Evolutionary conservation across 1,284 basidiomycete genomes (phyloP).

Genomic region (Ceratobasidium sp.): DNA sequence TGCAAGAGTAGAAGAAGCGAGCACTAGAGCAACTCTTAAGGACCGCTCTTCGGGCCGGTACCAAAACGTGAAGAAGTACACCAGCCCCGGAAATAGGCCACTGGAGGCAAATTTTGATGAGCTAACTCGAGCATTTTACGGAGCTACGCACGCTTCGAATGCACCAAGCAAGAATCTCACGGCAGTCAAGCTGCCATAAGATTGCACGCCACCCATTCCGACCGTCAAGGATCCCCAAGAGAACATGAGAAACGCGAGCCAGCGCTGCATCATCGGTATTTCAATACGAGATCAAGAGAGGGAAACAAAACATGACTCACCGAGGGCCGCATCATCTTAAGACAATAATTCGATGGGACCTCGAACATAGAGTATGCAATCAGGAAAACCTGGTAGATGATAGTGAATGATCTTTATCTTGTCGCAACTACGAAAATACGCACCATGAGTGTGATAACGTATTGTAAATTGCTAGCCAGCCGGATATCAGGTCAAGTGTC

Average conservation of each 20-base stretch:
- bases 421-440: no score
- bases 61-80: constrained; percentile 58
- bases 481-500: background rate
- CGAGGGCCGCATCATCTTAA: constrained; percentile 31
- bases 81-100: constrained; percentile 47
- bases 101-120: background rate
- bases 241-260: constrained; percentile 37
- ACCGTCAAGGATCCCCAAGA: constrained; percentile 30
- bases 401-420: background rate
- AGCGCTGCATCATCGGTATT: constrained; percentile 1
- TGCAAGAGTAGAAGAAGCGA: constrained; percentile 53
- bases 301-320: background rate
- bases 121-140: background rate
- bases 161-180: constrained; percentile 25
- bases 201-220: constrained; percentile 18
- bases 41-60: constrained; percentile 61
- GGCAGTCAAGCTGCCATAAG: constrained; percentile 34
- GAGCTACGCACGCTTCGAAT: constrained; percentile 24
- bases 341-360: constrained; percentile 43
- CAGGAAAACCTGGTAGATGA: constrained; percentile 18
- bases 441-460: constrained; percentile 25
- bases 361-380: constrained; percentile 32
- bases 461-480: constrained; percentile 21
- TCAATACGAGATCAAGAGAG: background rate
- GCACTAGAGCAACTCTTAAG: constrained; percentile 59